Base-by-base conservation (phyloP, 495 filamentous ascomycete genomes). In the Aspergillus kassunensis region DNA sequence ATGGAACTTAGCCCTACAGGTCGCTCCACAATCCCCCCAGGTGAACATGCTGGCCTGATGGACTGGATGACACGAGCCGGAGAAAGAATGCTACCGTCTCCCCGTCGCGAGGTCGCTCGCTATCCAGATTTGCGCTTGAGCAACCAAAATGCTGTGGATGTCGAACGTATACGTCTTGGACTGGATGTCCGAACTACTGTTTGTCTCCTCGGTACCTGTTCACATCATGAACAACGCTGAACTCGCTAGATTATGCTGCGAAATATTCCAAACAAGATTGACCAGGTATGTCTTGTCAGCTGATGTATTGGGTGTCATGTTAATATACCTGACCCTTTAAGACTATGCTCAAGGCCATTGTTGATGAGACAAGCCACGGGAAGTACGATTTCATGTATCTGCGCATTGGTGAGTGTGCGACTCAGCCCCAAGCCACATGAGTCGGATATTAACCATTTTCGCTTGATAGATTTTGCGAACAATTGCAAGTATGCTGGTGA, bases 361-460 rank as follows among this genome's bases (percentile, higher is more conserved):
- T 97, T 16, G 87, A 97, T 64, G 77, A 86, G 58, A 85, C 82
- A 11, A 89, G 84, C 68, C 79, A 76, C 63, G 88, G 88, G 31
- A 84, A 84, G 55, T 97, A 92, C 62, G 90, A 97, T 60, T 98
- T 97, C 69, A 82, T 95, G 73, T 98, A 98, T 68, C 69, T 97
- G 52, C 88, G 93, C 23, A 97, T 97, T 65, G 85, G 81, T 81
- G 65, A 35, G 44, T 56, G 69, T 33, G 18, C 9, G 24, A 1
- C n/a, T n/a, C 24, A 2, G n/a, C 57, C 11, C 7, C n/a, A 6
- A 41, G 19, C 10, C 25, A 33, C 7, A 19, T 7, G 23, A 18
- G n/a, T 8, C 39, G 13, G 41, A 33, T 10, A 19, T 20, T 43
- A 13, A 34, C 30, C 1, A 27, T 31, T 16, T 6, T n/a, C 24